These are phyloP conservation scores for Hanseniaspora lachancei DNA, from an alignment of 805 yeast species.

Conservation along the genomic window DNA sequence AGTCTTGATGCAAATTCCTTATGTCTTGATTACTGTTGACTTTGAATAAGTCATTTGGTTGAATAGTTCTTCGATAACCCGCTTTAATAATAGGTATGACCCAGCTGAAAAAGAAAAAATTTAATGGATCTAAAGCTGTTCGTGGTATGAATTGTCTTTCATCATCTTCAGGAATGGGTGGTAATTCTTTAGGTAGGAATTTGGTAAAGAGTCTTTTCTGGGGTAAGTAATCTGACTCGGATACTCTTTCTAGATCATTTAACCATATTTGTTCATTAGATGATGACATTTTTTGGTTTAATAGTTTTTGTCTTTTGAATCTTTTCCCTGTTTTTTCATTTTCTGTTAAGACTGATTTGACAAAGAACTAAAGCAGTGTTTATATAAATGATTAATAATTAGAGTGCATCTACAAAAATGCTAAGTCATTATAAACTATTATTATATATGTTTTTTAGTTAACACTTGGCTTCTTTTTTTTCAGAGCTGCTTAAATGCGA, in stretches of 20 bases:
- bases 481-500: no score
- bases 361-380: no score
- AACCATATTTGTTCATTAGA: background rate
- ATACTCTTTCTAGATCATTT: constrained; percentile 26
- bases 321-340: no score
- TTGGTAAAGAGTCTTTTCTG: constrained; percentile 42
- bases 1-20: constrained; percentile 27
- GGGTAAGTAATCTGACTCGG: constrained; percentile 25
- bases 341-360: no score
- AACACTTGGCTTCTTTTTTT: no score
- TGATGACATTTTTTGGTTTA: background rate
- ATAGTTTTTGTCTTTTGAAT: no score
- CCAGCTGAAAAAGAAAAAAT: constrained; percentile 43
- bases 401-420: no score
- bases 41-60: constrained; percentile 39
- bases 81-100: constrained; percentile 40
- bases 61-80: constrained; percentile 52
- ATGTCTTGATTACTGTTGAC: constrained; percentile 29
- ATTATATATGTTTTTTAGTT: no score
- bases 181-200: constrained; percentile 36
- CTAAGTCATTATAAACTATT: no score
- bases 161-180: constrained; percentile 34
- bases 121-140: constrained; percentile 15
- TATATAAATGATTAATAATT: no score
- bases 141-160: constrained; percentile 42